phyloP scores from a whole-genome alignment of 2,329 filamentous ascomycete genomes.

The Penicillium paneum region DNA sequence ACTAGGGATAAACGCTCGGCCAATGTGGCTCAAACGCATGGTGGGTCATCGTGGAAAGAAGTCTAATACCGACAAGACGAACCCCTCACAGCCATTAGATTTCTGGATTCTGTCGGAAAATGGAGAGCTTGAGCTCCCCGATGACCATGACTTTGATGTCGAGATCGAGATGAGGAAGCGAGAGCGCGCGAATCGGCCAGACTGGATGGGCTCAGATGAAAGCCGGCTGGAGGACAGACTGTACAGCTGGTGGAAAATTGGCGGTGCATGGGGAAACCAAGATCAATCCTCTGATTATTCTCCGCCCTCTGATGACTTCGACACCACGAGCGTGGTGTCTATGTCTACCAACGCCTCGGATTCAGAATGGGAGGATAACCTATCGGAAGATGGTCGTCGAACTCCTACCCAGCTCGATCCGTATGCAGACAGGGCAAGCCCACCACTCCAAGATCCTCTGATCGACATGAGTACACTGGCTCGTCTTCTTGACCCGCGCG shows the following conservation, averaged over 20 bases:
- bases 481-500: constrained; percentile 75
- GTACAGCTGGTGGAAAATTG: constrained; percentile 80
- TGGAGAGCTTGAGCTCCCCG: constrained; percentile 55
- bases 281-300: constrained; percentile 78
- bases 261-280: constrained; percentile 78
- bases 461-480: constrained; percentile 69
- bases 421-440: constrained; percentile 46
- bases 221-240: constrained; percentile 68
- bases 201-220: constrained; percentile 54
- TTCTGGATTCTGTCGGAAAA: constrained; percentile 56
- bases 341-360: constrained; percentile 52
- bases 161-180: constrained; percentile 72
- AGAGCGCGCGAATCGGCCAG: constrained; percentile 45
- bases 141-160: constrained; percentile 68
- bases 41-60: constrained; percentile 29
- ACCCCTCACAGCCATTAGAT: constrained; percentile 38
- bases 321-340: constrained; percentile 79
- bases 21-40: constrained; percentile 57
- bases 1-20: constrained; percentile 60
- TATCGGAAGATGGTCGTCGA: constrained; percentile 50
- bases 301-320: constrained; percentile 59
- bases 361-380: constrained; percentile 49
- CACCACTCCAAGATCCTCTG: constrained; percentile 59
- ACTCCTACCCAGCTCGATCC: constrained; percentile 72
- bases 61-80: constrained; percentile 10